A percentile compares a stretch with the other conserved stretches of the same genome.
These are phyloP conservation scores for Candida pseudoviswanathii DNA, from an alignment of 1,139 yeast genomes.

Conservation along the genomic window DNA sequence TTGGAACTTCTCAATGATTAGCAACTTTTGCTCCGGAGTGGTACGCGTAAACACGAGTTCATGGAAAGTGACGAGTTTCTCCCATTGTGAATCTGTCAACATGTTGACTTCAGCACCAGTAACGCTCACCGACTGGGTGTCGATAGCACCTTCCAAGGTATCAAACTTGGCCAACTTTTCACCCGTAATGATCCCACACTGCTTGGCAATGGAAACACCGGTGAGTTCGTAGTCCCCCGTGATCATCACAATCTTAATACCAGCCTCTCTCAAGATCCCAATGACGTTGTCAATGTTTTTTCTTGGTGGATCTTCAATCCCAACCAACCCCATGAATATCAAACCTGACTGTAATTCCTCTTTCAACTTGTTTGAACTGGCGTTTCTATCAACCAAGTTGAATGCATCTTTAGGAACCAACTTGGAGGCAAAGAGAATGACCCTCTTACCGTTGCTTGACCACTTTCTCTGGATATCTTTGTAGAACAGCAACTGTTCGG, in stretches of 20 bases:
- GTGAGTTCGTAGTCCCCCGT: slow-evolving; percentile 58
- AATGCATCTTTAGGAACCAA: slow-evolving; percentile 16
- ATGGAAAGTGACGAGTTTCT: slow-evolving; percentile 32
- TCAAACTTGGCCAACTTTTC: slow-evolving; percentile 27
- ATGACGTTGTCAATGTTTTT: slow-evolving; percentile 44
- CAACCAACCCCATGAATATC: slow-evolving; percentile 46
- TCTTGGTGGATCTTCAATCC: slow-evolving; percentile 55
- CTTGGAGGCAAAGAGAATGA: slow-evolving; percentile 41
- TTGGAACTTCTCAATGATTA: slow-evolving; percentile 52
- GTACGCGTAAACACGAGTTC: slow-evolving; percentile 56
- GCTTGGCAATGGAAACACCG: slow-evolving; percentile 53
- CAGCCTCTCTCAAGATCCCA: slow-evolving; percentile 44
- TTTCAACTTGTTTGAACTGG: slow-evolving; percentile 18
- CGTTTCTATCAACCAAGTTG: slow-evolving; percentile 13
- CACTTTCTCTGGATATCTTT: slow-evolving; percentile 33
- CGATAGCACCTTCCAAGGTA: slow-evolving; percentile 18
- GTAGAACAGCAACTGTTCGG: slow-evolving; percentile 20
- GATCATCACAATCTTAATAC: slow-evolving; percentile 53
- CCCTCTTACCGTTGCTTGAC: slow-evolving; percentile 49
- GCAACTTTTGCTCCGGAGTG: slow-evolving; percentile 55
- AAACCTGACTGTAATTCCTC: slow-evolving; percentile 20
- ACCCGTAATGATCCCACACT: slow-evolving; percentile 43
- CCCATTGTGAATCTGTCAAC: slow-evolving; percentile 48
- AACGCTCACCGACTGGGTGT: slow-evolving; percentile 32
- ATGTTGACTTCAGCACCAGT: slow-evolving; percentile 41